phyloP scores from a whole-genome alignment of 73 alveolate genomes.

The Stentor roeselii region DNA sequence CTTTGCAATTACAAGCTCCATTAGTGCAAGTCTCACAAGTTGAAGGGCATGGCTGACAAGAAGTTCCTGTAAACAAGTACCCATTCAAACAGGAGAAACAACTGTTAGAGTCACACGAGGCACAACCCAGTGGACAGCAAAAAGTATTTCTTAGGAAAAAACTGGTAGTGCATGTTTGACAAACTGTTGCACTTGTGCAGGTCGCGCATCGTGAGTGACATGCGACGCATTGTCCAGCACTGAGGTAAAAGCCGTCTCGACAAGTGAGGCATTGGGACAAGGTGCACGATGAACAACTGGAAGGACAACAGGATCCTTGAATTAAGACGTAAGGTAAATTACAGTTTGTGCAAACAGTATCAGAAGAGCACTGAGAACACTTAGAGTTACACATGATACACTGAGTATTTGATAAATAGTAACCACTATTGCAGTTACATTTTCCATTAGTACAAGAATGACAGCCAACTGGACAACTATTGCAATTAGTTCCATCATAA shows the following conservation, averaged over 20 bases:
- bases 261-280: neutral
- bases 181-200: neutral
- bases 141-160: neutral
- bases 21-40: neutral
- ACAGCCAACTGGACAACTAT: neutral
- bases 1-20: neutral
- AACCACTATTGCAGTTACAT: neutral
- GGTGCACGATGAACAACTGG: neutral
- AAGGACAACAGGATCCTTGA: neutral
- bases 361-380: neutral
- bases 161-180: neutral
- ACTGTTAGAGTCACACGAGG: neutral
- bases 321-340: too few relatives aligned
- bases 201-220: neutral
- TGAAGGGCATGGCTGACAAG: neutral
- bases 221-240: neutral
- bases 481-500: too few relatives aligned
- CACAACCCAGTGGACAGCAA: neutral
- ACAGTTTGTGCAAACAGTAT: neutral
- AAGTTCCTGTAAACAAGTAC: neutral
- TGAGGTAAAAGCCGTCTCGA: neutral
- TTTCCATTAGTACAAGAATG: neutral
- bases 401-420: neutral
- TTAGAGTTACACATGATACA: neutral
- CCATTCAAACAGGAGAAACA: neutral